Evolutionary conservation across 2,329 filamentous ascomycete genomes (phyloP).

Genomic region (Cercospora sp.): DNA sequence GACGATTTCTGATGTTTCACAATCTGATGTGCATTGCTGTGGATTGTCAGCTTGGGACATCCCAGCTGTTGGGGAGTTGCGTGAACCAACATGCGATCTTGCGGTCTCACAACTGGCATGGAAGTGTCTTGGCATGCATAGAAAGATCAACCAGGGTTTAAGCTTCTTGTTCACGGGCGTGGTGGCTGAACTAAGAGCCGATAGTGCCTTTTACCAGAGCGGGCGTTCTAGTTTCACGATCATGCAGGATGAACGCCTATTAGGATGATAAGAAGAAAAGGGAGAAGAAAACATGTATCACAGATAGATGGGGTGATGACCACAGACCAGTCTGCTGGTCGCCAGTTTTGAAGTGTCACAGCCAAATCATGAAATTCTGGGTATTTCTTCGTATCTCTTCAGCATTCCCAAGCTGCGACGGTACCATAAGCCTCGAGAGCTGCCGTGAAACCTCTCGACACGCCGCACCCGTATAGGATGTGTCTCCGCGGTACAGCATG

Average conservation of each 20-base stretch:
- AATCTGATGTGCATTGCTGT: neutral
- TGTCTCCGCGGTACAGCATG: neutral
- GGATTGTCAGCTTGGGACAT: neutral
- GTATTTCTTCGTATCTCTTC: neutral
- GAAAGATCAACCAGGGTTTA: neutral
- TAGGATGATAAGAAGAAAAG: neutral
- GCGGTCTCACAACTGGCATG: neutral
- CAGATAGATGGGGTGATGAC: no score
- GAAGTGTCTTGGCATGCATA: conserved; percentile 1
- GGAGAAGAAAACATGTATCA: no score
- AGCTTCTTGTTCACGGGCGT: conserved; percentile 1
- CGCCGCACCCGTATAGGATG: neutral
- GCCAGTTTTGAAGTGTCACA: neutral
- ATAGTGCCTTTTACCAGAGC: neutral
- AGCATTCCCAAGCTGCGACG: neutral
- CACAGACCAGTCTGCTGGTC: neutral
- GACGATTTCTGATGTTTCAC: neutral
- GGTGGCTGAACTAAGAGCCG: neutral
- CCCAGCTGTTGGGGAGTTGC: neutral
- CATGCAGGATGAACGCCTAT: neutral
- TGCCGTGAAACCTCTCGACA: neutral
- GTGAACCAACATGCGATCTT: neutral
- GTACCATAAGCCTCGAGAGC: neutral
- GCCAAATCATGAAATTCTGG: neutral
- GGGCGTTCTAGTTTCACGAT: neutral